Base-by-base conservation (phyloP, 2,329 filamentous ascomycete species). In the Plectosphaerella sp. region DNA sequence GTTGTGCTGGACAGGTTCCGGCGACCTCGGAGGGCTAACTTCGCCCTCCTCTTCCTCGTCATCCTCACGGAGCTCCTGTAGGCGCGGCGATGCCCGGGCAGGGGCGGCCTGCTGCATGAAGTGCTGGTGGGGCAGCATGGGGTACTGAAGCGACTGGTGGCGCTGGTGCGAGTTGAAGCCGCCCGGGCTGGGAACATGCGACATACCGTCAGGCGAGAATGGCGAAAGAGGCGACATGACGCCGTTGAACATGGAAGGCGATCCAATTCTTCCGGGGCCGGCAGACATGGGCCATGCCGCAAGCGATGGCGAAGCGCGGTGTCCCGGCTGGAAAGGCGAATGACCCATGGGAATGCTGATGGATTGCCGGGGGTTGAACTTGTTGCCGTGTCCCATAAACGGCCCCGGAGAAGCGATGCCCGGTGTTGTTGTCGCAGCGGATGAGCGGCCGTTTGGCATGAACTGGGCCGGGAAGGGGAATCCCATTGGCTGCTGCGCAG, bases 61-160 rank as follows among this genome's bases (percentile, higher is more conserved):
- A 51, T 83, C 84, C 64, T 91, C 88, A n/a, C 79, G 82, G 15
- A 92, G 76, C 57, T 91, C 87, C 52, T 88, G 86, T 56, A 92
- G 71, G 43, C 83, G 75, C 54, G 82, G 82, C 0, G 83, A 86
- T 20, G 76, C 76, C 56, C 79, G 72, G 24, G 76, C 70, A 59
- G 76, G 37, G 3, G 76, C 53, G 80, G 78, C 28, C 57, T 81
- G 76, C 57, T 75, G 75, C 24, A 79, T 70, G 48, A 85, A 73
- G 50, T 82, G 78, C 60, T 74, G 83, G 61, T 75, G 82, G 18
- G 77, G 78, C 58, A 82, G 66, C 62, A 81, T 71, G 2, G 79
- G 76, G 54, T 76, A 83, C 58, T 84, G 80, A 58, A 84, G 63
- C 16, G 81, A 83, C 58, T 83, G 80, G 57, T 83, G 79, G 24